Base-by-base conservation (phyloP, 2,329 filamentous ascomycete species). In the Mycogone perniciosa region DNA sequence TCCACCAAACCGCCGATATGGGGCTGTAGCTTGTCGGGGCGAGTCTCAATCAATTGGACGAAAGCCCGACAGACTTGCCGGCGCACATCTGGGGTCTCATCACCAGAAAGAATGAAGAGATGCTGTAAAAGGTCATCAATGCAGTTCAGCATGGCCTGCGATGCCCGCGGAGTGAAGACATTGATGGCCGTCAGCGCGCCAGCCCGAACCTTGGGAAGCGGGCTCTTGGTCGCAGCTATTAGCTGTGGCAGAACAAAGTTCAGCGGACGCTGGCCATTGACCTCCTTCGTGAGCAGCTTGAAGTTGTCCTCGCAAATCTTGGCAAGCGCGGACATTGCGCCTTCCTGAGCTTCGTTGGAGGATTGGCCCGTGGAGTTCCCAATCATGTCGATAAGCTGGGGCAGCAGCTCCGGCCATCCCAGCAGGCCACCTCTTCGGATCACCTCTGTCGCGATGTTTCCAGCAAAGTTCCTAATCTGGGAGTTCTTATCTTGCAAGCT, bases 281-380 rank as follows among this genome's bases (percentile, higher is more conserved):
- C 89, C 57, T 96, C 89, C 60, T 85, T 84, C 69, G 95, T 89
- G 48, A 99, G 75, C 53, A 89, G 77, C 65, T 87, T 89, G 63
- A 82, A 85, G 71, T 95, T 96, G 71, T 99, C 93, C 70, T 99
- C 93, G 70, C 93, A 99, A 55, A 99, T 91, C 75, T 97, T 97
- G 66, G 86, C 76, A 68, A 99, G 76, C 44, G 93, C 91, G 44
- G 88, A 83, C 87, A 97, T 96, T 59, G 89, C 91, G 54, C 91
- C 91, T 67, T 99, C 92, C 65, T 96, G 90, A 9, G 86, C 84
- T 63, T 88, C 80, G 40, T 79, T 72, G 6, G 88, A 75, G 26
- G 84, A 74, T 56, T 85, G 82, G 38, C 87, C 85, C 42, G 74
- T 76, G 50, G 82, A 72, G 67, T 95, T 95, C 57, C 81, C 80